Conservation (phyloP, 495 filamentous ascomycete species). For the Aspergillus haitiensis region DNA sequence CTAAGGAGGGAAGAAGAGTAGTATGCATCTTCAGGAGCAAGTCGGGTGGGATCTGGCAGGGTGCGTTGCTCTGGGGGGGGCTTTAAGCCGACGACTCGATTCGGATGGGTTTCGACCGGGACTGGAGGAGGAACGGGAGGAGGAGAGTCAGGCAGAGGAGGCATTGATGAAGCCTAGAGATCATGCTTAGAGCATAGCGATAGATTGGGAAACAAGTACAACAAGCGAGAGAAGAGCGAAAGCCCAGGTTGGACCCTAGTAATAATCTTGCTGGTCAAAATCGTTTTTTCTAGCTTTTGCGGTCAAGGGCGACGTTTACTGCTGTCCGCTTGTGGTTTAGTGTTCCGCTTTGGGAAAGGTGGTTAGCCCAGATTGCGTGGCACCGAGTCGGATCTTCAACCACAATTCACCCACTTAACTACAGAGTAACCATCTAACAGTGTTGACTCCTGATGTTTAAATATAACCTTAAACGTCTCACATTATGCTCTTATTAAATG, state of each 20-base stretch:
- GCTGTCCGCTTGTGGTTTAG: conserved; percentile 13
- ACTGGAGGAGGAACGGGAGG: conserved; percentile 42
- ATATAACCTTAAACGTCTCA: background rate
- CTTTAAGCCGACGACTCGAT: conserved; percentile 36
- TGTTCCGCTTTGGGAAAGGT: conserved; percentile 12
- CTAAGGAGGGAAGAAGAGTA: conserved; percentile 58
- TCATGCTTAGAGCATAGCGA: conserved; percentile 37
- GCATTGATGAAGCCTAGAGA: conserved; percentile 40
- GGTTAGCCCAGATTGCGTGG: background rate
- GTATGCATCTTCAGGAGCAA: conserved; percentile 85
- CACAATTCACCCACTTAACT: no score
- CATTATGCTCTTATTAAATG: background rate
- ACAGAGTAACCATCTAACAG: no score
- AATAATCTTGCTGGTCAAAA: background rate
- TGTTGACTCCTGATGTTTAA: no score
- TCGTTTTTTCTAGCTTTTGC: background rate
- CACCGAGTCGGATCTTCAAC: background rate
- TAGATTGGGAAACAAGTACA: conserved; percentile 3
- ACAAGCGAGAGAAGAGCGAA: background rate
- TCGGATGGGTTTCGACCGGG: conserved; percentile 48
- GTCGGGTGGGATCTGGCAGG: conserved; percentile 56
- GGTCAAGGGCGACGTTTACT: background rate
- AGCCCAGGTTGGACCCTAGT: background rate
- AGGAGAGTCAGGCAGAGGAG: conserved; percentile 37
- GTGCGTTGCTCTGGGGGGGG: conserved; percentile 49